Base-by-base conservation (phyloP, 23 red algal species). In the Pyropia haitanensis region DNA sequence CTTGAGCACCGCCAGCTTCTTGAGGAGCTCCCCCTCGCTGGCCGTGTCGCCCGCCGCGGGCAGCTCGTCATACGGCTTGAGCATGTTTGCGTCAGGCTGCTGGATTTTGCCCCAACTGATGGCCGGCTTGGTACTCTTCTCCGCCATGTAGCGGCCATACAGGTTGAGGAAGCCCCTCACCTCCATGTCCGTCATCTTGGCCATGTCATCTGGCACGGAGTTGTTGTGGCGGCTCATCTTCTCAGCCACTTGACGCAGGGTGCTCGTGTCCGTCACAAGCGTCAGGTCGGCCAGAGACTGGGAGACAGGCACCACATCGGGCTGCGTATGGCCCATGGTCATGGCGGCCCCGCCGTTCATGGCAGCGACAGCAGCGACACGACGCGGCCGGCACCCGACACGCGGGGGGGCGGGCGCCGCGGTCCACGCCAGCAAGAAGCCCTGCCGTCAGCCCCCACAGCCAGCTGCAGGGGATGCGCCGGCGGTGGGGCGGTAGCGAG, bases 31-130 rank as follows among this genome's bases (percentile, higher is more conserved):
- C n/a, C 28, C 58, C 53, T 23, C 69, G 17, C 71, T 68, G 27
- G 67, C 69, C 19, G 24, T 19, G 26, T 83, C 54, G 67, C 55
- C 49, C 10, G 70, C 64, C n/a, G 76, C 20, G 4, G 72, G 64
- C 6, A 97, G 75, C 14, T 82, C 78, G 30, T 71, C 61, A 27
- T 97, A 97, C 31, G 68, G 75, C 46, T 79, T 80, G 3, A 97
- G 63, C 64, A 97, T 82, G 70, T 91, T 88, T 14, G 81, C 71
- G 34, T 65, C 73, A 27, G 93, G 93, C 67, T 81, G 82, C 71
- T 97, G 46, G 55, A 97, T 97, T 33, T 83, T 58, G 54, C 86
- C 84, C 93, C 93, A 97, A 6, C 80, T 67, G 19, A 97, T 81
- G 57, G 71, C 77, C 63, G 70, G 63, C 59, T 85, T 86, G 33